Conservation (phyloP, 2,329 filamentous ascomycete species). For the Ascochyta clinopodiicola region DNA sequence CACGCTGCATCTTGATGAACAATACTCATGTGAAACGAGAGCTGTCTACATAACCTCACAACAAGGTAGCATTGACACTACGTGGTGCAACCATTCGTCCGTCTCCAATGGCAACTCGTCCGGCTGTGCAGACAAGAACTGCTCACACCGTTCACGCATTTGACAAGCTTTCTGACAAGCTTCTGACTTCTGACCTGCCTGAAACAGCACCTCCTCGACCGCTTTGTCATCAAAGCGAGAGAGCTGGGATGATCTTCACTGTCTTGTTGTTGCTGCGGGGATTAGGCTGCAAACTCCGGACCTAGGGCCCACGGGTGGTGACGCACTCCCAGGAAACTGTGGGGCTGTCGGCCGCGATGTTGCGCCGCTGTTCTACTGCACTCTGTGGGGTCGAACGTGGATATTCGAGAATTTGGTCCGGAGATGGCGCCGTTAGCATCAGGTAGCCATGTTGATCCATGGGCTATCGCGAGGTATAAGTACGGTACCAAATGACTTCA, state of each 20-base stretch:
- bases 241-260: too few species aligned
- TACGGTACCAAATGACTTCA: not conserved
- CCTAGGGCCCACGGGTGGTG: not conserved
- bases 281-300: not conserved
- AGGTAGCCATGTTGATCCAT: not conserved
- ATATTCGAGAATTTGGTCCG: not conserved
- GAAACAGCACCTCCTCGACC: too few species aligned
- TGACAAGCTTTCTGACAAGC: not conserved
- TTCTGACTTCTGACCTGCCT: not conserved
- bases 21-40: too few species aligned
- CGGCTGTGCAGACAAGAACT: not conserved
- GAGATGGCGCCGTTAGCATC: conserved; percentile 1
- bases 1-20: too few species aligned
- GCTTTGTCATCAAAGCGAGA: too few species aligned
- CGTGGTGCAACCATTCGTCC: too few species aligned
- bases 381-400: not conserved
- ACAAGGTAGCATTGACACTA: too few species aligned
- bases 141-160: too few species aligned
- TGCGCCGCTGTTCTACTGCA: not conserved
- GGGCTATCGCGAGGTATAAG: not conserved
- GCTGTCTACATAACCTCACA: too few species aligned
- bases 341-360: not conserved
- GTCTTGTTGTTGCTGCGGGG: too few species aligned
- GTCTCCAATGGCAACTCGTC: not conserved
- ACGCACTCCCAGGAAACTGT: conserved; percentile 1